Conservation (phyloP, 2,329 filamentous ascomycete genomes). For the Pseudogymnoascus sp. region DNA sequence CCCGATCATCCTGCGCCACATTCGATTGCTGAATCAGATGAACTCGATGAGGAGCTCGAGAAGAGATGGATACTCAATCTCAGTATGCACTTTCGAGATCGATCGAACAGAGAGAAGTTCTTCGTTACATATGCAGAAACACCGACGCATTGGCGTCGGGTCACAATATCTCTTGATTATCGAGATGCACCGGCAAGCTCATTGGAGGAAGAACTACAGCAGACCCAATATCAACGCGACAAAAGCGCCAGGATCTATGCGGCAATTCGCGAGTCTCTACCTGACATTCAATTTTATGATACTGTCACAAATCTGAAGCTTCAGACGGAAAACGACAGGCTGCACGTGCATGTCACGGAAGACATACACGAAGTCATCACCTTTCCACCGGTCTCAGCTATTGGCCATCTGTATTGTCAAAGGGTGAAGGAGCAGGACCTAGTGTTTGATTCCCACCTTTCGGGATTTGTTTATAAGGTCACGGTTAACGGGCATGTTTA, state of each 20-base stretch:
- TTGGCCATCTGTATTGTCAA: constrained; percentile 63
- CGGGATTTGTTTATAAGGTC: constrained; percentile 96
- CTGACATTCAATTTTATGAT: constrained; percentile 92
- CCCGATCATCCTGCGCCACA: not conserved
- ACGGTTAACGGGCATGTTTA: constrained; percentile 57
- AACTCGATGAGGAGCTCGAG: constrained; percentile 68
- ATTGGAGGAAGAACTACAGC: constrained; percentile 73
- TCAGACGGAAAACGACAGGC: constrained; percentile 74
- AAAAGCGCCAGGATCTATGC: constrained; percentile 93
- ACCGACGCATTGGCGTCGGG: constrained; percentile 71
- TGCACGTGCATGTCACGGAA: constrained; percentile 97
- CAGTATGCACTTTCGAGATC: constrained; percentile 96
- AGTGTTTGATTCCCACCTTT: constrained; percentile 84
- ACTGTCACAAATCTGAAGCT: constrained; percentile 95
- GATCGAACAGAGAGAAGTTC: constrained; percentile 90
- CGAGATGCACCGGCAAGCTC: constrained; percentile 71
- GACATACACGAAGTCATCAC: constrained; percentile 82
- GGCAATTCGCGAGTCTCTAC: constrained; percentile 81
- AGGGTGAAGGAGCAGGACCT: constrained; percentile 66
- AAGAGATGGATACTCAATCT: constrained; percentile 91
- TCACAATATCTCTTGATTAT: constrained; percentile 93
- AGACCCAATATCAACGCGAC: constrained; percentile 76
- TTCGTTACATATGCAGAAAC: constrained; percentile 89
- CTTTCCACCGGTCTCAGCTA: constrained; percentile 66
- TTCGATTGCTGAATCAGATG: constrained; percentile 27